phyloP scores from a whole-genome alignment of 1,139 yeast species.

The Geotrichum histeridarum region DNA sequence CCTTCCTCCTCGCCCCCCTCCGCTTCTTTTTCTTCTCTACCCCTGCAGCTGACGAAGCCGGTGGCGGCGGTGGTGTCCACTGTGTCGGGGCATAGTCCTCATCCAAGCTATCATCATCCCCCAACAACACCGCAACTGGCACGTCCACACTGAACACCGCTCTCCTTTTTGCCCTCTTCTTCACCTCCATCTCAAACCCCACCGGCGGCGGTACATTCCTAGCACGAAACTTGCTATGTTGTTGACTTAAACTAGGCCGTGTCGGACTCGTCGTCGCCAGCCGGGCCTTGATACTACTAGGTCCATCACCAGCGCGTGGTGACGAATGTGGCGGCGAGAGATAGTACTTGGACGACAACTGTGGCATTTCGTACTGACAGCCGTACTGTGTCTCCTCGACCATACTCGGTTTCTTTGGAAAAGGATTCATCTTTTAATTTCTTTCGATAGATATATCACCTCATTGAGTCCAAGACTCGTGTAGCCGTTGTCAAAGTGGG shows the following conservation, averaged over 20 bases:
- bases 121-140: neutral
- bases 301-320: neutral
- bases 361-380: neutral
- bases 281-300: neutral
- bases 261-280: neutral
- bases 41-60: too few species aligned
- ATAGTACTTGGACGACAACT: neutral
- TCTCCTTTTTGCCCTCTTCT: neutral
- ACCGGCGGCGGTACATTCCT: too few species aligned
- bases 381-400: neutral
- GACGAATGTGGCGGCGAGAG: conserved; percentile 16
- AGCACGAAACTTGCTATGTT: too few species aligned
- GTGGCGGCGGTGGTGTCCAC: neutral
- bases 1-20: neutral
- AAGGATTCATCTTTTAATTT: neutral
- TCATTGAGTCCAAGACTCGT: too few species aligned
- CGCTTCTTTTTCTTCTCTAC: neutral
- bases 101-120: conserved; percentile 1
- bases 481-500: too few species aligned
- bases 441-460: too few species aligned
- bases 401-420: neutral
- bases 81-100: conserved; percentile 10
- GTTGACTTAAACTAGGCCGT: neutral
- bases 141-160: conserved; percentile 1
- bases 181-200: too few species aligned